phyloP scores from a whole-genome alignment of 176 grass and related monocot species.

The Oryza glaberrima region DNA sequence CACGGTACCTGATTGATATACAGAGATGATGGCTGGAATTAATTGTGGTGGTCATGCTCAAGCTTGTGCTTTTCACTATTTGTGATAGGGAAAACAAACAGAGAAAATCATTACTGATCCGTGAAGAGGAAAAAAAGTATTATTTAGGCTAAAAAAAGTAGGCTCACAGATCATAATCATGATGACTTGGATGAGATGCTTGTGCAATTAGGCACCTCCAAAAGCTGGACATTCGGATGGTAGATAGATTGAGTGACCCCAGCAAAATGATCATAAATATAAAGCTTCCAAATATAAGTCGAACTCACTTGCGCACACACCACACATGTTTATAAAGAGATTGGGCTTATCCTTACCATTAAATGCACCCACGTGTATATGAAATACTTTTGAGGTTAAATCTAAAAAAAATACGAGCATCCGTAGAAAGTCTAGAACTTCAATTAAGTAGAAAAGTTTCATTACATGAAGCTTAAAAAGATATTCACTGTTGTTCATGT shows the following conservation, averaged over 20 bases:
- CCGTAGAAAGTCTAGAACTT: too few relatives aligned
- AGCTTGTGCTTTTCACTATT: conserved; percentile 7
- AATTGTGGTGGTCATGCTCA: not conserved
- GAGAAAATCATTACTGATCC: not conserved
- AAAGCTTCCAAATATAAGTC: not conserved
- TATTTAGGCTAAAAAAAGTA: not conserved
- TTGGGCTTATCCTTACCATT: too few relatives aligned
- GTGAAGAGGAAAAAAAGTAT: not conserved
- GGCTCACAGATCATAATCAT: conserved; percentile 40
- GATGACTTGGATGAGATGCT: conserved; percentile 33
- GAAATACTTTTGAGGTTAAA: too few relatives aligned
- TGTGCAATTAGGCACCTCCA: conserved; percentile 12
- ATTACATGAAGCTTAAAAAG: too few relatives aligned
- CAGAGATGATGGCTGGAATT: not conserved
- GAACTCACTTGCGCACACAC: too few relatives aligned
- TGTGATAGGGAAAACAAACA: conserved; percentile 4
- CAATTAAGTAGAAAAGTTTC: too few relatives aligned
- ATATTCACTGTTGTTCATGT: not conserved
- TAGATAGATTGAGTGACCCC: not conserved
- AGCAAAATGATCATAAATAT: not conserved
- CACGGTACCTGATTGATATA: not conserved
- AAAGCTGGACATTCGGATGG: not conserved
- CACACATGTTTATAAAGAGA: too few relatives aligned
- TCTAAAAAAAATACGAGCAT: too few relatives aligned
- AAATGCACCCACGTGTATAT: too few relatives aligned